These are phyloP conservation scores for Candida tropicalis DNA, from an alignment of 1,139 yeast genomes.

Conservation along the genomic window DNA sequence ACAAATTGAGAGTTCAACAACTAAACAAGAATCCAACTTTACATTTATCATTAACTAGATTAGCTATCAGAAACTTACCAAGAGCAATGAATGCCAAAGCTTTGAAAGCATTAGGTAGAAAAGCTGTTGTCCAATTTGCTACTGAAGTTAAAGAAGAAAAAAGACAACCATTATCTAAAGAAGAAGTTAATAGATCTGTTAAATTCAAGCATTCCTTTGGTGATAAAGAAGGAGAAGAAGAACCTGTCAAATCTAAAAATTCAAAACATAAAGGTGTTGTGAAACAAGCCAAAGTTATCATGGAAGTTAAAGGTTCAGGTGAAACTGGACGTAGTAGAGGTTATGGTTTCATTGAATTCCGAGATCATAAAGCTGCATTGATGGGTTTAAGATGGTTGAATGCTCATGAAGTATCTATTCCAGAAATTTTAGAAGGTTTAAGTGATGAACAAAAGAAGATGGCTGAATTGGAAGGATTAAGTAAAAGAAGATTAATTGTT, in stretches of 20 bases:
- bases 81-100: slow-evolving; percentile 89
- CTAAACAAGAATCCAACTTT: slow-evolving; percentile 86
- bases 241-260: slow-evolving; percentile 53
- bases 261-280: slow-evolving; percentile 87
- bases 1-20: slow-evolving; percentile 84
- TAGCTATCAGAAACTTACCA: slow-evolving; percentile 92
- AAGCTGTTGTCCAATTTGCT: slow-evolving; percentile 96
- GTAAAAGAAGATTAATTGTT: slow-evolving; percentile 79
- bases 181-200: slow-evolving; percentile 80
- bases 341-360: slow-evolving; percentile 90
- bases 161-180: slow-evolving; percentile 88
- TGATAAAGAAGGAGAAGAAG: slow-evolving; percentile 38
- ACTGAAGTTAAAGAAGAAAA: slow-evolving; percentile 74
- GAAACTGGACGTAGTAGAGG: slow-evolving; percentile 93
- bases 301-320: slow-evolving; percentile 89
- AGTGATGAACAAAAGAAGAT: slow-evolving; percentile 66
- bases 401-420: slow-evolving; percentile 79
- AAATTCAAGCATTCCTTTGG: slow-evolving; percentile 56
- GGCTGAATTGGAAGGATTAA: slow-evolving; percentile 53
- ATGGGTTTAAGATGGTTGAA: slow-evolving; percentile 98
- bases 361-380: slow-evolving; percentile 90
- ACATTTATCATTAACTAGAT: slow-evolving; percentile 88
- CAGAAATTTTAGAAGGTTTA: slow-evolving; percentile 73
- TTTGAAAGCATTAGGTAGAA: slow-evolving; percentile 88
- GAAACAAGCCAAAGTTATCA: slow-evolving; percentile 88